Base-by-base conservation (phyloP, 2,329 filamentous ascomycete genomes). In the Penicillium sp. region DNA sequence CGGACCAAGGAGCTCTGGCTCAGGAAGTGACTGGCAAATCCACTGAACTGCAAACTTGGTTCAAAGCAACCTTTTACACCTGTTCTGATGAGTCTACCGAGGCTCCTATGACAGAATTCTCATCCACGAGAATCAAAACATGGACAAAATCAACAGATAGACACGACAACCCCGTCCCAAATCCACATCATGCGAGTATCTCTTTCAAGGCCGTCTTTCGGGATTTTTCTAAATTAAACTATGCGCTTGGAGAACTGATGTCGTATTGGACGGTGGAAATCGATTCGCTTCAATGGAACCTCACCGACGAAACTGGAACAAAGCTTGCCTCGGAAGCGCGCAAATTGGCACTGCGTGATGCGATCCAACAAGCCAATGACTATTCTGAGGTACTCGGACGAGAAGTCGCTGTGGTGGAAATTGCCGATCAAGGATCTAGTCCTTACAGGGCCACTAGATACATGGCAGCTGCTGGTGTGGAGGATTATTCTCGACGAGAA, bases 311-410 rank as follows among this genome's bases (percentile, higher is more conserved):
- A 13, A 67, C 58, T 1, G 39, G 57, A 40, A 52, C 56, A 14
- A 30, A 32, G 9, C 44, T 69, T 10, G 51, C 56, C 19, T 63
- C 61, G 2, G 51, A 66, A 14, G 56, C 59, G 13, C 60, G 64
- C 13, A 60, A 60, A 39, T 30, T 55, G 53, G 66, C 67, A 8
- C 47, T 70, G 19, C 53, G 48, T 2, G 57, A 68, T 30, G 67
- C 67, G 4, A 56, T 70, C 10, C 11, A 51, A 8, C 63, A 67
- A 36, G 67, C 67, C 1, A 44, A 60, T 8, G 61, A 61, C 19
- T 65, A 63, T 42, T 62, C 63, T 0, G 47, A 58, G 2, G 60
- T 61, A 13, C 53, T 69, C 16, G 60, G 55, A 7, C 44, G 61
- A 13, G 38, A 60, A 13, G 62, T 64, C 1, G 44, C 40, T 16